A percentile compares a stretch with the other conserved stretches of the same genome.
Evolutionary conservation across 2,329 filamentous ascomycete species (phyloP).

Genomic region (Dichotomopilus funicola): DNA sequence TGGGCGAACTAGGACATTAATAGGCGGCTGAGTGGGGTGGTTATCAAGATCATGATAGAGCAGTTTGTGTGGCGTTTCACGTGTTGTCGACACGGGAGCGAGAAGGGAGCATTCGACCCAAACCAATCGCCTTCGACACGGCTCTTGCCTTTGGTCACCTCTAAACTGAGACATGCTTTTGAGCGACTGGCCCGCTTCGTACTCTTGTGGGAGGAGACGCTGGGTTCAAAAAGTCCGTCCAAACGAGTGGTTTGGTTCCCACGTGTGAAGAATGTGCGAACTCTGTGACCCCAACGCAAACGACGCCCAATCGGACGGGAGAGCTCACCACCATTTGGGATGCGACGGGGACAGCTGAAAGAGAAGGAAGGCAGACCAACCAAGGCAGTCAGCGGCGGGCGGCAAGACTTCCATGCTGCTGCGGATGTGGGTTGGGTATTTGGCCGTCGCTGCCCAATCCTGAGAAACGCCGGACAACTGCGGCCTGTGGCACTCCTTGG

Average conservation of each 20-base stretch:
- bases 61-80: too few species aligned
- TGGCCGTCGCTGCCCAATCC: constrained; percentile 12
- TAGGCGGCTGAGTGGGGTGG: too few species aligned
- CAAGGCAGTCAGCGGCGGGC: neutral
- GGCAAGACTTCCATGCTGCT: neutral
- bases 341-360: neutral
- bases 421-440: constrained; percentile 8
- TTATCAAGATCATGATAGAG: too few species aligned
- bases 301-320: neutral
- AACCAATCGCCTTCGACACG: too few species aligned
- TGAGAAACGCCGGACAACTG: neutral
- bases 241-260: neutral
- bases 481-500: constrained; percentile 2
- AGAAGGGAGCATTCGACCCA: too few species aligned
- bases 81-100: too few species aligned
- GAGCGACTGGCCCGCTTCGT: too few species aligned
- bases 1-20: too few species aligned
- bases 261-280: neutral
- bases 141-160: too few species aligned
- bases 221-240: too few species aligned
- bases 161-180: too few species aligned
- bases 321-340: constrained; percentile 1
- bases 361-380: neutral
- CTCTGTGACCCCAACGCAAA: neutral
- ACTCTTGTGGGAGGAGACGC: too few species aligned